Evolutionary conservation across 2,329 filamentous ascomycete species (phyloP).

Genomic region (Arthrobotrys sphaeroides): DNA sequence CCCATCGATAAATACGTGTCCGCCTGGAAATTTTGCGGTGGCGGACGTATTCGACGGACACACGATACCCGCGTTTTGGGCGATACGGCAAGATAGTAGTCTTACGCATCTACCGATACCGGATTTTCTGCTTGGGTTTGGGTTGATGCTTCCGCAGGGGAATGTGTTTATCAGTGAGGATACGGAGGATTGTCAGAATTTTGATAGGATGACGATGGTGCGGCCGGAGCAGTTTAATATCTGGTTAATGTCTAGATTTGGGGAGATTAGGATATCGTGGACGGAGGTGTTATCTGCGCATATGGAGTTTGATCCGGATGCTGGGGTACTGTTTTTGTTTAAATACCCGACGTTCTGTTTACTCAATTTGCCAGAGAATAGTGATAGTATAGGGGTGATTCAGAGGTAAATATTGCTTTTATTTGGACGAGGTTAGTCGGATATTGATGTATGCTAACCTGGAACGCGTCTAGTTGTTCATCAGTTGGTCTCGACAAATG

Average conservation of each 20-base stretch:
- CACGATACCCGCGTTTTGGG: slow-evolving; percentile 18
- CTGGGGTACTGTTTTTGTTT: slow-evolving; percentile 14
- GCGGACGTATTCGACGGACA: slow-evolving; percentile 25
- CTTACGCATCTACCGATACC: slow-evolving; percentile 13
- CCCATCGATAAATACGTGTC: slow-evolving; percentile 14
- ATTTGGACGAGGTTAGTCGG: too few species aligned
- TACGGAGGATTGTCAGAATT: slow-evolving; percentile 9
- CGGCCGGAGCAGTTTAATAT: slow-evolving; percentile 22
- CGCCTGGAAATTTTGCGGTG: slow-evolving; percentile 11
- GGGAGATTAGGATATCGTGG: slow-evolving; percentile 3
- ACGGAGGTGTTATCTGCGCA: slow-evolving; percentile 24
- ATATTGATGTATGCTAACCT: not conserved
- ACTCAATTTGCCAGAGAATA: slow-evolving; percentile 13
- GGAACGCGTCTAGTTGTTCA: not conserved
- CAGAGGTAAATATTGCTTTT: not conserved
- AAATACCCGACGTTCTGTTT: slow-evolving; percentile 33
- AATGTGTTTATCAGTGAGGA: slow-evolving; percentile 28
- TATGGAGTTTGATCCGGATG: slow-evolving; percentile 29
- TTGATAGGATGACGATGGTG: slow-evolving; percentile 32
- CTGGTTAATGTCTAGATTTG: not conserved
- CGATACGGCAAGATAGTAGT: slow-evolving; percentile 18
- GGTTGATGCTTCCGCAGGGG: slow-evolving; percentile 12
- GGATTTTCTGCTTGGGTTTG: slow-evolving; percentile 19
- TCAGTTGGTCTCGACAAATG: slow-evolving; percentile 7
- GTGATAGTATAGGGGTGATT: slow-evolving; percentile 8